Base-by-base conservation (phyloP, 306 rosid species). In the Dryas alaskensis region DNA sequence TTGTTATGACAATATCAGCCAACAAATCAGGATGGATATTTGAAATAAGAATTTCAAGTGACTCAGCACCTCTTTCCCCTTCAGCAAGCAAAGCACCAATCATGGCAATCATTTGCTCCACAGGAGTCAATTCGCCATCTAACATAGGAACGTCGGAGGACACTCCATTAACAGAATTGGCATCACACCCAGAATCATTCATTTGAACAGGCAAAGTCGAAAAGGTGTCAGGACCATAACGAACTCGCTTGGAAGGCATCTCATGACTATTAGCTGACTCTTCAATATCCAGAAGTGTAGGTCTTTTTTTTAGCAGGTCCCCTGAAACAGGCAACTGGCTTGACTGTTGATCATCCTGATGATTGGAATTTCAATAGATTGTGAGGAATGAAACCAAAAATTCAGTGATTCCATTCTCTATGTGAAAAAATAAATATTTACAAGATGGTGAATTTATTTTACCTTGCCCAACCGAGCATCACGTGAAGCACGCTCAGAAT, bases 31-130 rank as follows among this genome's bases (percentile, higher is more conserved):
- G 99, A 84, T 92, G 99, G 80, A 92, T 84, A 79, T 92, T 81
- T 19, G 99, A 94, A 73, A 94, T 78, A 69, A 94, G 95, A 78
- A 94, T 89, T 83, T 92, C 92, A 67, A 94, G 97, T 64, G 99
- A 92, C 78, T 94, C 96, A 46, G 91, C 96, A 60, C 99, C 99
- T 78, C 95, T 89, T 81, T 94, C 97, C 73, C 99, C 99, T 86
- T 94, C 99, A 78, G 97, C 99, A 76, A 94, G 90, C 85, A 94
- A 87, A 62, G 99, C 99, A 73, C 99, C 97, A 74, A 94, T 94
- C 82, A 94, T 76, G 3, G 96, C 88, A 87, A 94, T 88, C 99
- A 94, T 94, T 83, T 94, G 96, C 83, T 94, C 99, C 77, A 87
- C 99, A 49, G 96, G 96, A 80, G 86, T 78, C 78, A 86, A 69